Evolutionary conservation across 345 rosid genomes (phyloP).

Genomic region (Aquilaria malaccensis): DNA sequence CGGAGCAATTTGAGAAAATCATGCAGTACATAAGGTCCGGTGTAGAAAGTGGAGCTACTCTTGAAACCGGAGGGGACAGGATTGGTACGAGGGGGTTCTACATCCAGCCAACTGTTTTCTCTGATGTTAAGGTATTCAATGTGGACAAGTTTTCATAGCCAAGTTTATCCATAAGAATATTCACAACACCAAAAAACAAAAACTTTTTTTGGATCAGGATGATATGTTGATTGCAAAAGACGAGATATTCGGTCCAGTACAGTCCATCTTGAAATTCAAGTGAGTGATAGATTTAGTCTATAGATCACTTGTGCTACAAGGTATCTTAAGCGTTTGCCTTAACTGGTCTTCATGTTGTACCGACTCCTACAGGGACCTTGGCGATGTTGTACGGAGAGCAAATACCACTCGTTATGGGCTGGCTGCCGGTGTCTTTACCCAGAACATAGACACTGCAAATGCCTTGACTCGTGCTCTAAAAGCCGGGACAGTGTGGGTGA

Average conservation of each 20-base stretch:
- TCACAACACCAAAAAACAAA: too few species aligned
- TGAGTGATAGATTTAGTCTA: slow-evolving; percentile 22
- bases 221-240: slow-evolving; percentile 87
- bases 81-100: slow-evolving; percentile 72
- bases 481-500: slow-evolving; percentile 76
- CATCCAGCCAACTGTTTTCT: slow-evolving; percentile 94
- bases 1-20: slow-evolving; percentile 67
- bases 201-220: slow-evolving; percentile 34
- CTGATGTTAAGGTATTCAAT: slow-evolving; percentile 57
- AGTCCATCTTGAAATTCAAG: slow-evolving; percentile 85
- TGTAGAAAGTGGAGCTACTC: slow-evolving; percentile 76
- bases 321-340: slow-evolving; percentile 4
- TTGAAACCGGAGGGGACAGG: slow-evolving; percentile 80
- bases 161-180: too few species aligned
- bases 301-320: too few species aligned
- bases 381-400: slow-evolving; percentile 65
- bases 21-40: slow-evolving; percentile 62
- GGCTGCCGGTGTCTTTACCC: slow-evolving; percentile 87
- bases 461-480: slow-evolving; percentile 57
- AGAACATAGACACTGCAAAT: slow-evolving; percentile 69
- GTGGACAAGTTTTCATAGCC: not conserved
- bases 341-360: not conserved
- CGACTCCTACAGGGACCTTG: slow-evolving; percentile 44
- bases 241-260: slow-evolving; percentile 96
- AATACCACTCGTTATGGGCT: slow-evolving; percentile 55